phyloP scores from a whole-genome alignment of 2,329 filamentous ascomycete genomes.

The Hypoxylon sp. region DNA sequence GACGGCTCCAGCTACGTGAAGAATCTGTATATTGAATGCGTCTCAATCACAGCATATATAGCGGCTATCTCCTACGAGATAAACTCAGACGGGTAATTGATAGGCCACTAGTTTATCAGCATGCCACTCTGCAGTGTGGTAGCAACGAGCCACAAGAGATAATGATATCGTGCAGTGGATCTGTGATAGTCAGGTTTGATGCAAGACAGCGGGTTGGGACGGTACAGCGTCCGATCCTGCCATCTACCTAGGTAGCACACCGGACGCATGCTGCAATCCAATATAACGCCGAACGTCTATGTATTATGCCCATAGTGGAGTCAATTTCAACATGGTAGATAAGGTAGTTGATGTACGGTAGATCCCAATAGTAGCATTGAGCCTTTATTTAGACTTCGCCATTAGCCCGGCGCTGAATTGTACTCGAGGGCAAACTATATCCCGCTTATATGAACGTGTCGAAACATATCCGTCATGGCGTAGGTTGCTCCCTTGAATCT shows the following conservation, averaged over 20 bases:
- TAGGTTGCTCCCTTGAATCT: slow-evolving; percentile 2
- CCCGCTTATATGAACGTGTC: slow-evolving; percentile 11
- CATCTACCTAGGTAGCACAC: neutral
- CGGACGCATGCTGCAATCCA: neutral
- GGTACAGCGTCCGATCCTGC: neutral
- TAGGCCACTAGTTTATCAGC: slow-evolving; percentile 33
- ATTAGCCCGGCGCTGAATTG: neutral
- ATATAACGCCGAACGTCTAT: slow-evolving; percentile 1
- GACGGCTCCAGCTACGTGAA: neutral
- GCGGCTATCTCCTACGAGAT: slow-evolving; percentile 1
- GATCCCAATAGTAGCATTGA: neutral
- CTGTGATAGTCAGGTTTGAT: slow-evolving; percentile 19
- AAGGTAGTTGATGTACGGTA: neutral
- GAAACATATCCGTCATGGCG: neutral
- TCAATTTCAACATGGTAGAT: neutral
- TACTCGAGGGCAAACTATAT: slow-evolving; percentile 18
- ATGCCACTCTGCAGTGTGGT: slow-evolving; percentile 16
- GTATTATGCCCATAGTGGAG: neutral
- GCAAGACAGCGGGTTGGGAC: slow-evolving; percentile 15
- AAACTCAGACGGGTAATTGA: slow-evolving; percentile 23
- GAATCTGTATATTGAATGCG: neutral
- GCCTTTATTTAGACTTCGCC: slow-evolving; percentile 1
- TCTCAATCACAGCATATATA: slow-evolving; percentile 12
- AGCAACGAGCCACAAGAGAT: slow-evolving; percentile 5
- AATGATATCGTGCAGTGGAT: slow-evolving; percentile 7